Percentiles rank a stretch among this genome's conserved stretches.
Conservation (phyloP, 495 filamentous ascomycete genomes). For the Penicillium soppii region DNA sequence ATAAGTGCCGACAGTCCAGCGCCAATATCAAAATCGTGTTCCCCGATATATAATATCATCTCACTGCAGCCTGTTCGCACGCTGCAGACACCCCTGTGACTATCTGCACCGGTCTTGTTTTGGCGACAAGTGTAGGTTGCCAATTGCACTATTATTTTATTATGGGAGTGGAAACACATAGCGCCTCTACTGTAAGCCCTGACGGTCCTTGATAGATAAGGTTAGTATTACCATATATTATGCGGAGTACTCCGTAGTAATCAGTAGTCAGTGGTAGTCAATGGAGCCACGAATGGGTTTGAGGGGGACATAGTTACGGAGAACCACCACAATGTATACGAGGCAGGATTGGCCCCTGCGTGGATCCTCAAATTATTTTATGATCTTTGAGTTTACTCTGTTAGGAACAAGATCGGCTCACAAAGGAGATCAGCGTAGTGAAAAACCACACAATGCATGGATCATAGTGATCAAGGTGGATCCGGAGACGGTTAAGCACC, state of each 20-base stretch:
- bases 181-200: no score
- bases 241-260: background rate
- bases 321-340: no score
- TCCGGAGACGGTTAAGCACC: slow-evolving; percentile 1
- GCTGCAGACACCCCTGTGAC: slow-evolving; percentile 18
- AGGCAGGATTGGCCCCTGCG: slow-evolving; percentile 26
- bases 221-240: no score
- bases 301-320: no score
- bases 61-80: slow-evolving; percentile 20
- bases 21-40: background rate
- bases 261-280: background rate
- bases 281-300: background rate
- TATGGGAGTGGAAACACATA: no score
- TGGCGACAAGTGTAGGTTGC: background rate
- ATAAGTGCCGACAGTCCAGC: background rate
- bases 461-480: slow-evolving; percentile 5
- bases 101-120: slow-evolving; percentile 19
- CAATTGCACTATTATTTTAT: no score
- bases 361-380: background rate
- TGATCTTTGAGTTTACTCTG: background rate
- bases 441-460: slow-evolving; percentile 6
- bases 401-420: slow-evolving; percentile 5
- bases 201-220: no score
- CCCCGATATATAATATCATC: slow-evolving; percentile 11
- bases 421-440: background rate